Evolutionary conservation across 805 yeast genomes (phyloP).

Genomic region (Cyberlindnera veronae): DNA sequence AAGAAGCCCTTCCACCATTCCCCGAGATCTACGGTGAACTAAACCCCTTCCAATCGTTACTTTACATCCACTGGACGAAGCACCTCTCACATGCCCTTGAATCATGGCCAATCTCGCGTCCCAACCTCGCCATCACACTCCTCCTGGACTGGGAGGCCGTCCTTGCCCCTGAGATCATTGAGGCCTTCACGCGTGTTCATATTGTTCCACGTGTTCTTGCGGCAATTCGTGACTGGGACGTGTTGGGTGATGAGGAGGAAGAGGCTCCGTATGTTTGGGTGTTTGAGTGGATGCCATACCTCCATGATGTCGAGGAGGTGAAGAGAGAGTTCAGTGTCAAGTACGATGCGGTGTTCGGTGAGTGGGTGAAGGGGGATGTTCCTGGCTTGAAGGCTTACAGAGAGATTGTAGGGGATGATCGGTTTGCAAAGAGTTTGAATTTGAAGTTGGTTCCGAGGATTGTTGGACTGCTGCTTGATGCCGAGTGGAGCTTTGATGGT

Average conservation of each 20-base stretch:
- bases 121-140: conserved; percentile 37
- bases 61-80: conserved; percentile 35
- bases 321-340: conserved; percentile 23
- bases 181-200: conserved; percentile 28
- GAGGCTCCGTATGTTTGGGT: conserved; percentile 31
- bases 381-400: conserved; percentile 30
- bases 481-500: conserved; percentile 11
- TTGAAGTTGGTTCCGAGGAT: conserved; percentile 24
- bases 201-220: conserved; percentile 37
- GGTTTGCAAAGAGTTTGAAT: conserved; percentile 19
- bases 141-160: conserved; percentile 41
- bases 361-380: conserved; percentile 18
- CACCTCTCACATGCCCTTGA: conserved; percentile 28
- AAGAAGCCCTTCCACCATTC: conserved; percentile 11
- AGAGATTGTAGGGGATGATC: conserved; percentile 31
- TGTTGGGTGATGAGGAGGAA: not conserved
- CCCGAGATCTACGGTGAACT: conserved; percentile 13
- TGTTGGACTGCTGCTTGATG: conserved; percentile 5
- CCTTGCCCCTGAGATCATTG: conserved; percentile 29
- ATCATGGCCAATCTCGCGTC: conserved; percentile 38
- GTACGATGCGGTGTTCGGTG: conserved; percentile 19
- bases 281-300: conserved; percentile 37
- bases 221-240: conserved; percentile 37
- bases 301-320: conserved; percentile 19
- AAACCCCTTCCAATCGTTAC: conserved; percentile 33